Evolutionary conservation across 768 basidiomycete species (phyloP).

Genomic region (Tricholoma furcatifolium): DNA sequence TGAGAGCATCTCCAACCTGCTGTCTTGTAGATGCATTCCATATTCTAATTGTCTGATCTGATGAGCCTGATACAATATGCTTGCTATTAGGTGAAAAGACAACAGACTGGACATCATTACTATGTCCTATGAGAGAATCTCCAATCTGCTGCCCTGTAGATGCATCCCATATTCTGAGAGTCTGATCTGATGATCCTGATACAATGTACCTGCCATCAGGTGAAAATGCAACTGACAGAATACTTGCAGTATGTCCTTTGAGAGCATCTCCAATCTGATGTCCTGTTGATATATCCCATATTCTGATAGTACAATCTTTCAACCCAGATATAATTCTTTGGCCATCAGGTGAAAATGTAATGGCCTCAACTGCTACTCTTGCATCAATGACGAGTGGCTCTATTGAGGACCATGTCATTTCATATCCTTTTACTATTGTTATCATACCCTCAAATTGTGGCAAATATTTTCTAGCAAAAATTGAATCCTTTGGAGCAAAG

Average conservation of each 20-base stretch:
- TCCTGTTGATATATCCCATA: slow-evolving; percentile 1
- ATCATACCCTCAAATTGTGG: neutral
- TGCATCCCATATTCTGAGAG: neutral
- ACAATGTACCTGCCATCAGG: slow-evolving; percentile 10
- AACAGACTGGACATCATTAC: neutral
- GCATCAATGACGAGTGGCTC: neutral
- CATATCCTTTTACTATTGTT: slow-evolving; percentile 7
- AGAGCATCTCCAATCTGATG: neutral
- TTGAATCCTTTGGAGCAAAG: neutral
- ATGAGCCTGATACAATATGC: too few species aligned
- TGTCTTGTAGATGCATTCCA: too few species aligned
- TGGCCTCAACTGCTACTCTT: neutral
- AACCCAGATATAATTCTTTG: neutral
- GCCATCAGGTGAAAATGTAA: slow-evolving; percentile 7
- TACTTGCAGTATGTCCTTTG: neutral
- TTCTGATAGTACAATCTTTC: neutral
- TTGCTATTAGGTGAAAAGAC: too few species aligned
- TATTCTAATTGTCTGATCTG: too few species aligned
- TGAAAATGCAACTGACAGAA: neutral
- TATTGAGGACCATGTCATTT: neutral
- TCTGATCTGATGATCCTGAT: neutral
- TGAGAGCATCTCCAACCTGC: too few species aligned
- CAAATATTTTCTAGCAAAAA: neutral
- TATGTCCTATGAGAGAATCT: neutral
- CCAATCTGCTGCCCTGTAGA: neutral